Base-by-base conservation (phyloP, 306 rosid species). In the Cucumis sativus region DNA sequence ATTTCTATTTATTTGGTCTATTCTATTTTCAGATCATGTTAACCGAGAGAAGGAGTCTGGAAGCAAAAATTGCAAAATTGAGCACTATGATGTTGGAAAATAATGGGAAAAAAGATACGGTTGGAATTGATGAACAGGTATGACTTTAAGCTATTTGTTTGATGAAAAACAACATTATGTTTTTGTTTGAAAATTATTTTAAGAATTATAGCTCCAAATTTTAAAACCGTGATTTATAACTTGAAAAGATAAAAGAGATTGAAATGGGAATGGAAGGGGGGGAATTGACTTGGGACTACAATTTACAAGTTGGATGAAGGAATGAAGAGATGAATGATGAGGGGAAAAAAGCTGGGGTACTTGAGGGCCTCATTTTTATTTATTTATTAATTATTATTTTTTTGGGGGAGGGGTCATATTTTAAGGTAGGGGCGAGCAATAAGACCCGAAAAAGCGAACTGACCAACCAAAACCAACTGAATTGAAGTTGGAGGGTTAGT, bases 221-320 rank as follows among this genome's bases (percentile, higher is more conserved):
- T 2, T 35, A 14, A 30, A 63, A 63, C 20, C 1, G 7, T 9
- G 35, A 63, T 63, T 63, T 63, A 63, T 8, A 63, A 14, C 69
- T 14, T 63, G 84, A 84, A 85, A 93, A 89, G 76, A 4, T 88
- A 18, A 83, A 82, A 43, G 97, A 90, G 84, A 84, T 93, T 74
- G 93, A 87, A 85, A 87, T 85, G 55, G 87, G 91, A 6, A 47
- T 47, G 54, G 54, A 47, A 54, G 15, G 52, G 52, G n/a, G 54
- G 54, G 54, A 13, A 78, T 85, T 80, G 92, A 93, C 57, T 82
- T 82, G 7, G 89, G 25, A 85, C 82, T 67, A 80, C 77, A 54
- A 90, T 88, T 43, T 88, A 52, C 45, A 90, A 79, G 80, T 68
- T 88, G 13, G 98, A 93, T 79, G 93, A 93, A 67, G 91, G 88